Conservation (phyloP, 345 rosid species). For the Heritiera littoralis region DNA sequence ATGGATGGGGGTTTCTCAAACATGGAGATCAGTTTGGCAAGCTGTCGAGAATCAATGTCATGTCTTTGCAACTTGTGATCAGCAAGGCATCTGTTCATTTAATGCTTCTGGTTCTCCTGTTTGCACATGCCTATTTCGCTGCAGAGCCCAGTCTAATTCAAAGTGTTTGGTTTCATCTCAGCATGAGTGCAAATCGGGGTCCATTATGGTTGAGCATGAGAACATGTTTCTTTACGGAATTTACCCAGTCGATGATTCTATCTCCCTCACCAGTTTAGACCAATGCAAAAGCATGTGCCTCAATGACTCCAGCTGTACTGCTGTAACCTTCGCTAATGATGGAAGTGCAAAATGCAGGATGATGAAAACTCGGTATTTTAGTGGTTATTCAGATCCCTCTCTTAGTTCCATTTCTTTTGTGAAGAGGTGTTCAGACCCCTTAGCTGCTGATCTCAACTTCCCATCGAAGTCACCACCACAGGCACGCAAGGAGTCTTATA, state of each 20-base stretch:
- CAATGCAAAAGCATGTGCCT: constrained; percentile 56
- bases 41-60: constrained; percentile 82
- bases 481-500: constrained; percentile 28
- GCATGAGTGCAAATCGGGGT: constrained; percentile 42
- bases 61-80: constrained; percentile 83
- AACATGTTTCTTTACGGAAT: constrained; percentile 60
- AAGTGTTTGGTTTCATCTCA: constrained; percentile 53
- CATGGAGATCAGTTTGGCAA: constrained; percentile 85
- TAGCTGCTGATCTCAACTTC: constrained; percentile 55
- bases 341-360: constrained; percentile 51
- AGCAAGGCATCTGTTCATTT: constrained; percentile 59
- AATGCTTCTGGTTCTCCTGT: constrained; percentile 46
- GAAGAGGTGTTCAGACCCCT: constrained; percentile 65
- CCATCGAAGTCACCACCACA: constrained; percentile 24
- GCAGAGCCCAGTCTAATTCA: constrained; percentile 26
- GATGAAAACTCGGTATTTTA: constrained; percentile 50
- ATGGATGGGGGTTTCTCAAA: constrained; percentile 45
- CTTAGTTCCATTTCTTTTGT: constrained; percentile 57
- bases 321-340: constrained; percentile 62
- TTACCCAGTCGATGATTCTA: constrained; percentile 57
- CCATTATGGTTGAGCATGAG: constrained; percentile 43
- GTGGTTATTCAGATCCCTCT: constrained; percentile 68
- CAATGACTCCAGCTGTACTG: constrained; percentile 44
- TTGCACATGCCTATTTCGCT: constrained; percentile 56
- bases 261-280: constrained; percentile 42